Base-by-base conservation (phyloP, 2,329 filamentous ascomycete genomes). In the Lizonia empirigonia region DNA sequence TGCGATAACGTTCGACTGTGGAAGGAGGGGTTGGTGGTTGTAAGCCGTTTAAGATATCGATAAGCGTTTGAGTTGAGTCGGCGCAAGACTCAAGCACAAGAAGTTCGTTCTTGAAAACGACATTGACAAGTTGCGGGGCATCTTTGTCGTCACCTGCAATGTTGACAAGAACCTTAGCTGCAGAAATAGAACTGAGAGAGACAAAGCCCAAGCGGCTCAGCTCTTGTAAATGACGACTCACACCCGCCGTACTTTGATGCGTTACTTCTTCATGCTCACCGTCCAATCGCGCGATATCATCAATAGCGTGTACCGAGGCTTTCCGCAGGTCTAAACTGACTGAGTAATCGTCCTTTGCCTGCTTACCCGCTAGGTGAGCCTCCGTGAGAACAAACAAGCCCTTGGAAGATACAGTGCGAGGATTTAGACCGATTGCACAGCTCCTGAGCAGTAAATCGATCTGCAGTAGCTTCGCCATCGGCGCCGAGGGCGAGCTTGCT, bases 81-180 rank as follows among this genome's bases (percentile, higher is more conserved):
- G 94, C 94, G 65, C 95, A 99, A 1, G 92, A 95, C 73, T 99
- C 94, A 6, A 99, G 77, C 26, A 99, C 87, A 44, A 99, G 80
- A 1, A 99, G 80, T 58, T 96, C 88, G 65, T 96, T 92, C 54
- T 85, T 85, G 37, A 97, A 77, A 57, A 96, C 90, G 1, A 97
- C 80, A 60, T 94, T 87, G 12, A 97, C 74, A 32, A 85, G 82
- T 57, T 86, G 88, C 23, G 85, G 80, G 0, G 80, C 83, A 27
- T 85, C 81, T 1, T 77, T 77, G 2, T 78, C 78, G 32, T 81
- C 78, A 8, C 80, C 77, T 18, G 78, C 75, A 10, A 92, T 77
- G 37, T 84, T 82, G 2, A 94, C 79, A 2, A 78, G 76, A 1
- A 85, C 83, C 55, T 85, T 88, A 0, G 92, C 91, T 2, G 91